Conservation (phyloP, 805 yeast genomes). For the Zygoascus flipseniorum region DNA sequence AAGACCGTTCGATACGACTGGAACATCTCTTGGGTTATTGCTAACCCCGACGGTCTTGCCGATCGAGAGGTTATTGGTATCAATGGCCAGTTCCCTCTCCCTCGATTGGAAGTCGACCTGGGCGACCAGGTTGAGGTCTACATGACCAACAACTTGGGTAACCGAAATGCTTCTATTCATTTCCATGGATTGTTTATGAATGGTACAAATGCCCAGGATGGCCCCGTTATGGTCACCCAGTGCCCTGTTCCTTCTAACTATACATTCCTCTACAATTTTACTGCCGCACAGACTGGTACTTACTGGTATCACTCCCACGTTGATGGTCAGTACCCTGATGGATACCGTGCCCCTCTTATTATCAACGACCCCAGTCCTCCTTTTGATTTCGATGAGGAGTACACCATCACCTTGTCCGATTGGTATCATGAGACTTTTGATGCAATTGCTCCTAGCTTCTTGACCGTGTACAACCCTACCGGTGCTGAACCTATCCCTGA, state of each 20-base stretch:
- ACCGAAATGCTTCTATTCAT: conserved; percentile 70
- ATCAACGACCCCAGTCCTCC: conserved; percentile 64
- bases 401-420: conserved; percentile 59
- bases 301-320: conserved; percentile 98
- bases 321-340: conserved; percentile 86
- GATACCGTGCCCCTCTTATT: conserved; percentile 51
- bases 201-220: conserved; percentile 75
- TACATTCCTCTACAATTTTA: conserved; percentile 63
- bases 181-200: conserved; percentile 91
- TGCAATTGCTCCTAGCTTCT: conserved; percentile 44
- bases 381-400: conserved; percentile 75
- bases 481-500: conserved; percentile 98
- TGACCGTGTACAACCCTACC: conserved; percentile 77
- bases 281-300: conserved; percentile 81
- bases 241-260: conserved; percentile 85
- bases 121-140: conserved; percentile 73
- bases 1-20: conserved; percentile 28
- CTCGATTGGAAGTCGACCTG: conserved; percentile 63
- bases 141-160: conserved; percentile 65
- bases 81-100: conserved; percentile 78
- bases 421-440: conserved; percentile 74
- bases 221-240: conserved; percentile 80
- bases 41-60: conserved; percentile 50
- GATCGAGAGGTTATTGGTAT: conserved; percentile 49
- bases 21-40: conserved; percentile 31